These are phyloP conservation scores for Hyaloscypha variabilis DNA, from an alignment of 495 filamentous ascomycete species.

Conservation along the genomic window DNA sequence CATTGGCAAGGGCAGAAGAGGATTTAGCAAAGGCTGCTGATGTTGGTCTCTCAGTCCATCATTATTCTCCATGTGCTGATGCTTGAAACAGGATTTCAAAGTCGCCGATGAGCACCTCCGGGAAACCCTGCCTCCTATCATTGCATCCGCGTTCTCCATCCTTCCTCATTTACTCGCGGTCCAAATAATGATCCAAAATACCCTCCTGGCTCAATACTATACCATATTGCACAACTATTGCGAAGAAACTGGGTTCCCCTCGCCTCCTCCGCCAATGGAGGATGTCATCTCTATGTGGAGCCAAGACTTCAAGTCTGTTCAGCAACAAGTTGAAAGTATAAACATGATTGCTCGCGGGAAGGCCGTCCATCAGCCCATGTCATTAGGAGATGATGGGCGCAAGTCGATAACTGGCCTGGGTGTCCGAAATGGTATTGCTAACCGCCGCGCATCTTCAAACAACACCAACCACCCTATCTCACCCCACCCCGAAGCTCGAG, in stretches of 20 bases:
- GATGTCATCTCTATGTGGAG: slow-evolving; percentile 75
- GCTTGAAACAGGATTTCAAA: slow-evolving; percentile 66
- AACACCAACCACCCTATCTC: slow-evolving; percentile 31
- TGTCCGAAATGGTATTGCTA: slow-evolving; percentile 39
- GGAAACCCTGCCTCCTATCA: slow-evolving; percentile 73
- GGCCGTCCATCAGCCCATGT: slow-evolving; percentile 55
- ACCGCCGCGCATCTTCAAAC: slow-evolving; percentile 29
- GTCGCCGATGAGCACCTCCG: slow-evolving; percentile 81
- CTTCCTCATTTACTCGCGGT: slow-evolving; percentile 74
- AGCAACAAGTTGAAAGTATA: slow-evolving; percentile 74
- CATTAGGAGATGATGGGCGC: slow-evolving; percentile 24
- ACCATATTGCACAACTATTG: slow-evolving; percentile 81
- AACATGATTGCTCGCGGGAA: slow-evolving; percentile 73
- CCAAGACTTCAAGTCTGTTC: slow-evolving; percentile 62
- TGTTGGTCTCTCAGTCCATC: slow-evolving; percentile 32
- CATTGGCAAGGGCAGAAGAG: slow-evolving; percentile 75
- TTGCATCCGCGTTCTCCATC: slow-evolving; percentile 74
- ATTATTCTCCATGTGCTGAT: slow-evolving; percentile 14
- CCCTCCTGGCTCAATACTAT: slow-evolving; percentile 81
- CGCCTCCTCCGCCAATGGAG: slow-evolving; percentile 73
- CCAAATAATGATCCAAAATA: slow-evolving; percentile 82
- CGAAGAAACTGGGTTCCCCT: slow-evolving; percentile 68
- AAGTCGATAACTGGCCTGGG: slow-evolving; percentile 39
- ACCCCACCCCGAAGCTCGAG: slow-evolving; percentile 32
- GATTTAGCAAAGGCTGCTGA: slow-evolving; percentile 70